Conservation (phyloP, 1,284 basidiomycete species). For the Moesziomyces parantarcticus region DNA sequence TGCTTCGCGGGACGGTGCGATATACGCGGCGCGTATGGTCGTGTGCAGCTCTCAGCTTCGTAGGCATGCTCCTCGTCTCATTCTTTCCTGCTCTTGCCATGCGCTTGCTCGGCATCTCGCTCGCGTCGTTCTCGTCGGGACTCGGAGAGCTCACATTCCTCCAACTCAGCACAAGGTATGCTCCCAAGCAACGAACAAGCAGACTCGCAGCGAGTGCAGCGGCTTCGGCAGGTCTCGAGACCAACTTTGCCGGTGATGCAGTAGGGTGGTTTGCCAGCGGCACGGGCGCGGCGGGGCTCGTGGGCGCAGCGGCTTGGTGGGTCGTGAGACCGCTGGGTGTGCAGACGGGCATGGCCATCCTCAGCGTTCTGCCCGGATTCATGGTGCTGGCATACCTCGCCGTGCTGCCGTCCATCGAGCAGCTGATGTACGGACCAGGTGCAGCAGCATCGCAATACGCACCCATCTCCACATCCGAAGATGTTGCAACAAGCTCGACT, state of each 20-base stretch:
- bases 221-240: conserved; percentile 8
- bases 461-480: conserved; percentile 22
- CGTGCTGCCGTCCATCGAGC: conserved; percentile 41
- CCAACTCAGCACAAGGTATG: conserved; percentile 83
- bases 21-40: conserved; percentile 51
- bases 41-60: conserved; percentile 69
- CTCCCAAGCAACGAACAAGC: conserved; percentile 13
- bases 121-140: conserved; percentile 92
- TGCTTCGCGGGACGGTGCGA: conserved; percentile 54
- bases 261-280: conserved; percentile 73
- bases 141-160: conserved; percentile 94
- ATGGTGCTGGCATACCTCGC: conserved; percentile 57
- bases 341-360: conserved; percentile 77
- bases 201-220: conserved; percentile 6
- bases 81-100: conserved; percentile 77
- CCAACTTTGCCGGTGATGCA: conserved; percentile 46
- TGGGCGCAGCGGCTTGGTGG: conserved; percentile 96
- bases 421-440: conserved; percentile 3
- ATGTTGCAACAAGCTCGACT: not conserved
- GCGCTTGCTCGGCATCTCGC: conserved; percentile 83
- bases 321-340: conserved; percentile 86
- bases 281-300: conserved; percentile 91
- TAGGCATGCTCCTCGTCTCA: conserved; percentile 75
- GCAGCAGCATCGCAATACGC: conserved; percentile 9
- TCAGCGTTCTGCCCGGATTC: conserved; percentile 55